Evolutionary conservation across 2,329 filamentous ascomycete genomes (phyloP), one percentile per base, ranked within the genome.

Genomic region (Cladosporium phlei): DNA sequence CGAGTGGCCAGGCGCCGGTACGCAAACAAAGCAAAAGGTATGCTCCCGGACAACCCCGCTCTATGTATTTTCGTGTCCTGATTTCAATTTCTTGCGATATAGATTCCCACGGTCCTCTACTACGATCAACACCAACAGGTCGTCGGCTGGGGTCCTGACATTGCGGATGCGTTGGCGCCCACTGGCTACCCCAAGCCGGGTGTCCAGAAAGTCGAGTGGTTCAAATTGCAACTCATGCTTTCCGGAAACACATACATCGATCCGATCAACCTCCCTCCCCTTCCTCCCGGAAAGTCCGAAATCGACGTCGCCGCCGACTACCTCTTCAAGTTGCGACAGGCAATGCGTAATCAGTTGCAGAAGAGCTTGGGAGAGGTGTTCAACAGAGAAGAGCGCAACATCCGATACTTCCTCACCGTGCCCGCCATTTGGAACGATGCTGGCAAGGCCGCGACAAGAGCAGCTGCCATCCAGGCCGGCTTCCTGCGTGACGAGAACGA

Each of bases 111-210:
- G 11, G 93, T 98, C n/a, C 80, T 98, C 51, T 98, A 98, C 75
- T 98, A 98, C 66, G 93, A 98, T 66, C 91, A 97, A 70, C 95
- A 96, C 69, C 93, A 98, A 65, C 96, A 97, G 69, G 93, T 98
- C 38, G 93, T 97, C n/a, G 93, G 93, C 59, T 98, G 93, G 93
- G 93, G 93, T 52, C 90, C 91, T 48, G 93, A 98, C 75, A 97
- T 97, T 60, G 88, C 93, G 51, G 91, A 97, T 70, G 93, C 93
- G 54, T 79, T 97, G 55, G 91, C 93, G 44, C 93, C 93, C 22
- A 97, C 93, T 30, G 93, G 93, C 53, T 97, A 97, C 68, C 93
- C 93, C 58, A 97, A 97, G 75, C 88, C 88, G 25, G 91, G 91
- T 55, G 91, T 98, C 58, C 93, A 97, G 70, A 97, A 97, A 74